Evolutionary conservation across 208 protist species (phyloP).

Genomic region (Acanthamoeba healyi): DNA sequence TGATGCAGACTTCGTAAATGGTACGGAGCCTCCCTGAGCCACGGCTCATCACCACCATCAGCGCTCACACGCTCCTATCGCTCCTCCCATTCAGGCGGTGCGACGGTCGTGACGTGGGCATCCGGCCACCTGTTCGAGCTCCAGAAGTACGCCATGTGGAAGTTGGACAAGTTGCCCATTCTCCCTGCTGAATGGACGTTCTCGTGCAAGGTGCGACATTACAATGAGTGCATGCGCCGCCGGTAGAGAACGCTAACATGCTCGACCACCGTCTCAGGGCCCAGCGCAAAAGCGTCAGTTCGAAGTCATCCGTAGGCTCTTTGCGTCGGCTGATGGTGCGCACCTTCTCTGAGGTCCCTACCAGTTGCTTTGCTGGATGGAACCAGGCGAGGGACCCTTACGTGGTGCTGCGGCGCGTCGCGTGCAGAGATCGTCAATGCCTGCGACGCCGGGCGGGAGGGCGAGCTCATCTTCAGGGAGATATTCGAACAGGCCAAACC

Average conservation of each 20-base stretch:
- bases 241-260: too few species aligned
- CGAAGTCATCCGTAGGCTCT: conserved; percentile 68
- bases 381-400: too few species aligned
- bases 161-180: conserved; percentile 71
- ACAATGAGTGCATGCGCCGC: neutral
- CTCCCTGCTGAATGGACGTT: conserved; percentile 55
- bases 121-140: conserved; percentile 69
- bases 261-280: neutral
- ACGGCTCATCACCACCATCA: too few species aligned
- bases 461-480: conserved; percentile 73
- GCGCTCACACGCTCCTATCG: neutral
- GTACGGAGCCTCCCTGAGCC: too few species aligned
- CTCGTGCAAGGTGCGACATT: conserved; percentile 2
- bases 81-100: neutral
- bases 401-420: too few species aligned
- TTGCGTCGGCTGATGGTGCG: conserved; percentile 48
- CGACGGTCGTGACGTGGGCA: conserved; percentile 73
- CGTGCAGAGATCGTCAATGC: conserved; percentile 66
- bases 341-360: too few species aligned
- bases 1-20: neutral
- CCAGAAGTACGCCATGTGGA: conserved; percentile 55
- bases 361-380: too few species aligned
- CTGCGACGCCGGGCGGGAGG: conserved; percentile 71
- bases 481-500: conserved; percentile 25
- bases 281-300: conserved; percentile 69